Base-by-base conservation (phyloP, 768 basidiomycete species). In the Termitomyces sp. region DNA sequence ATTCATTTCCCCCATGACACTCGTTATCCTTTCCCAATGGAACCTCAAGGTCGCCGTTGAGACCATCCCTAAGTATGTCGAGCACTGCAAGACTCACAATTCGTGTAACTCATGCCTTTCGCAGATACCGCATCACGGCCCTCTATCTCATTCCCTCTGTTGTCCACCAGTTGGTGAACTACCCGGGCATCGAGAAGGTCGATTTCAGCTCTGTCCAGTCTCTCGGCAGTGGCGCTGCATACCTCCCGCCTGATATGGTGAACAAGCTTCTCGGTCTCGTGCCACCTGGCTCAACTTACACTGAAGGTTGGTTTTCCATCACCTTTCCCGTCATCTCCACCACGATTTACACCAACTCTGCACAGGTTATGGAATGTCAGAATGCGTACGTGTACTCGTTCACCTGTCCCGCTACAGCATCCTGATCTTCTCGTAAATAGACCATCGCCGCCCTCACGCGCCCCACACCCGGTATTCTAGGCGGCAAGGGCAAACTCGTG, bases 331-430 rank as follows among this genome's bases (percentile, higher is more conserved):
- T 50, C 5, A 32, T 50, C 10, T n/a, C 13, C 28, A 20, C 3
- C 33, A 26, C 6, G n/a, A 48, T 33, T 35, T 57, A 40, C 47
- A 0, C 54, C 30, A n/a, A 30, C 30, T 30, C 28, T 5, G 35
- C 26, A 7, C 52, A 87, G 88, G 87, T 0, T 91, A 88, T 63
- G 89, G 89, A 23, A 82, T 88, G 79, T 87, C 87, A 0, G 87
- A 89, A 77, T 69, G 70, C 53, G 87, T 87, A 66, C 54, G 87
- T 71, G 23, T 30, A n/a, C 52, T 23, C 18, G 6, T 26, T 23
- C 0, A 52, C 46, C 36, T 8, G 41, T 23, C 33, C 12, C 18
- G 1, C 18, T 5, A 35, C 33, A 3, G 1, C 33, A 8, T 41
- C 12, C 18, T 41, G 2, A 16, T 10, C 12, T 38, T 36, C 23